Conservation (phyloP, 306 rosid genomes). For the Vicia faba region DNA sequence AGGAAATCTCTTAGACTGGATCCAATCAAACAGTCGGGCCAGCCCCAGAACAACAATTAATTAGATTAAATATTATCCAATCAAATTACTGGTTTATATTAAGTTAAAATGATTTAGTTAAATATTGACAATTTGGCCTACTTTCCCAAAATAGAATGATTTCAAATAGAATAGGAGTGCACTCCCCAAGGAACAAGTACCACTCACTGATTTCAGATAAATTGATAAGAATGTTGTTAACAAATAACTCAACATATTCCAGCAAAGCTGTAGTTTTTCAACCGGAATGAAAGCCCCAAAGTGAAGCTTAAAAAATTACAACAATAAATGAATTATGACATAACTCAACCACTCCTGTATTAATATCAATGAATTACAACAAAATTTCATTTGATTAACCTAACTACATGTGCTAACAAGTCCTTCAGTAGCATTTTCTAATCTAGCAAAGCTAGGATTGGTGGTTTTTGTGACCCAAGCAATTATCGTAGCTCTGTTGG, state of each 20-base stretch:
- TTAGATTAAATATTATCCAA: no score
- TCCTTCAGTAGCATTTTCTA: slow-evolving; percentile 38
- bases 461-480: slow-evolving; percentile 34
- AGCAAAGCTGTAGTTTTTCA: slow-evolving; percentile 2
- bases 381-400: slow-evolving; percentile 46
- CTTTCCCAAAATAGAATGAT: no score
- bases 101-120: no score
- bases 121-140: no score
- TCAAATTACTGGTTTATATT: no score
- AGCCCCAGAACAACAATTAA: no score
- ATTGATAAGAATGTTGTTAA: slow-evolving; percentile 18
- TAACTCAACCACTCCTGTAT: background rate
- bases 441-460: slow-evolving; percentile 47
- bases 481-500: slow-evolving; percentile 23
- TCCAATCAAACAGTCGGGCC: no score
- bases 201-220: background rate
- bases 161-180: no score
- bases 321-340: slow-evolving; percentile 32
- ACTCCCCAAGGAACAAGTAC: background rate
- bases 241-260: slow-evolving; percentile 10
- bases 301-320: slow-evolving; percentile 9
- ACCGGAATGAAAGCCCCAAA: slow-evolving; percentile 5
- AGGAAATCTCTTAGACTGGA: no score
- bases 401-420: slow-evolving; percentile 34
- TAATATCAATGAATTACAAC: slow-evolving; percentile 37